Percentiles rank a stretch among this genome's conserved stretches.
These are phyloP conservation scores for Tetracladium marchalianum DNA, from an alignment of 495 filamentous ascomycete genomes.

Conservation along the genomic window DNA sequence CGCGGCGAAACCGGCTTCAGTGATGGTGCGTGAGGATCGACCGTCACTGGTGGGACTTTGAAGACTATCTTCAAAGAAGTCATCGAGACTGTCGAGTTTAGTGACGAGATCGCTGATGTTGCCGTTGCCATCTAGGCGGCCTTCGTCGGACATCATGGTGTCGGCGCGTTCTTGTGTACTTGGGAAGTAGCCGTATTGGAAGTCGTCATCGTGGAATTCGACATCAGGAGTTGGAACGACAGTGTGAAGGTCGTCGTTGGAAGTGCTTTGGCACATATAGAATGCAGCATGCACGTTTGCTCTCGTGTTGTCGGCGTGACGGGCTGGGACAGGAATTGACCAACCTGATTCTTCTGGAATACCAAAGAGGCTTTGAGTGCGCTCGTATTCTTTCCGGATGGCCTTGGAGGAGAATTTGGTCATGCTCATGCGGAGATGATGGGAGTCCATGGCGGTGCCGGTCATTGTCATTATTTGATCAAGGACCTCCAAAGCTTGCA, in stretches of 20 bases:
- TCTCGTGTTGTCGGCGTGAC: constrained; percentile 72
- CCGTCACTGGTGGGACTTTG: constrained; percentile 43
- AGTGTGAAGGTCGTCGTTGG: constrained; percentile 45
- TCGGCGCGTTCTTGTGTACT: constrained; percentile 53
- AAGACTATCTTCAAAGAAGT: constrained; percentile 59
- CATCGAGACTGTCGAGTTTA: constrained; percentile 86
- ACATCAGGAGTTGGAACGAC: constrained; percentile 65
- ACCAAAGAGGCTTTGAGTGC: constrained; percentile 87
- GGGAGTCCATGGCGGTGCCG: constrained; percentile 82
- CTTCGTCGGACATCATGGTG: constrained; percentile 88
- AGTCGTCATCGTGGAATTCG: constrained; percentile 87
- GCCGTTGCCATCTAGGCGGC: constrained; percentile 51
- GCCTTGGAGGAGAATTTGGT: constrained; percentile 69
- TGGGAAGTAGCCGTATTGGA: constrained; percentile 70
- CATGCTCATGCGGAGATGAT: constrained; percentile 96
- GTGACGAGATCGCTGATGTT: constrained; percentile 80
- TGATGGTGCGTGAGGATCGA: constrained; percentile 51
- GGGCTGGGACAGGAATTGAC: constrained; percentile 90
- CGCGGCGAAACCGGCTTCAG: constrained; percentile 47
- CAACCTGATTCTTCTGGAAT: constrained; percentile 94
- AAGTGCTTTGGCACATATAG: constrained; percentile 69
- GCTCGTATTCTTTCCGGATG: constrained; percentile 87
- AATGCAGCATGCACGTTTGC: constrained; percentile 94
- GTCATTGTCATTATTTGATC: constrained; percentile 94
- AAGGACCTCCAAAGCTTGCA: constrained; percentile 80